Evolutionary conservation across 768 basidiomycete genomes (phyloP), one percentile per base, ranked within the genome.

Genomic region (Trametes sanguinea): DNA sequence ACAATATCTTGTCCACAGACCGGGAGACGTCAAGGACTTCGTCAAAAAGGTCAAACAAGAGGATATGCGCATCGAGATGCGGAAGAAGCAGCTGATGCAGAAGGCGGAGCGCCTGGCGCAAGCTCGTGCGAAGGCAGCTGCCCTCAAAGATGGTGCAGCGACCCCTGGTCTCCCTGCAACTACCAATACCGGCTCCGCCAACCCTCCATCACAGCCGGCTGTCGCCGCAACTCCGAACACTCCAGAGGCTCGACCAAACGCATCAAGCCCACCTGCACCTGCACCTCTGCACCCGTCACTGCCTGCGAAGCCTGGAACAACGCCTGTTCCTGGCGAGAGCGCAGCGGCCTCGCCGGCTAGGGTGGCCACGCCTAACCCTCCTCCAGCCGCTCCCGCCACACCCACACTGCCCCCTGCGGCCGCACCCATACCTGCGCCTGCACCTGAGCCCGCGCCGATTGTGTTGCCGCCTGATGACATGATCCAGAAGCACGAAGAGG

Each of bases 1-100:
- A 42, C 55, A 32, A 66, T 57, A 37, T 57, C n/a, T 17, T 57
- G 17, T 9, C 51, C 55, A 51, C 6, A 91, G 90, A 35, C 82
- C 87, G 45, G 89, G 89, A 7, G 87, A 88, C 58, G 84, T 91
- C 59, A 87, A 86, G 64, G 85, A 88, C 69, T 92, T 88, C 57
- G 80, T 89, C 45, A 87, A 84, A 71, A 86, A 88, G 72, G 77
- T 88, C 69, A 85, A 87, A 70, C 77, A 80, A 60, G 86, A 88
- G 68, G 88, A 92, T 64, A 77, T 75, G 22, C 78, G 81, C 27
- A 90, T 91, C 53, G 81, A 82, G 32, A 76, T 78, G 71, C 75
- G 82, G 42, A 83, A 71, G 68, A 78, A 76, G 59, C 68, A 73
- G 40, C 69, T 84, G 32, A 71, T 68, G 9, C 75, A 72, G 68